Base-by-base conservation (phyloP, 805 yeast species). In the Yamadazyma olivae region DNA sequence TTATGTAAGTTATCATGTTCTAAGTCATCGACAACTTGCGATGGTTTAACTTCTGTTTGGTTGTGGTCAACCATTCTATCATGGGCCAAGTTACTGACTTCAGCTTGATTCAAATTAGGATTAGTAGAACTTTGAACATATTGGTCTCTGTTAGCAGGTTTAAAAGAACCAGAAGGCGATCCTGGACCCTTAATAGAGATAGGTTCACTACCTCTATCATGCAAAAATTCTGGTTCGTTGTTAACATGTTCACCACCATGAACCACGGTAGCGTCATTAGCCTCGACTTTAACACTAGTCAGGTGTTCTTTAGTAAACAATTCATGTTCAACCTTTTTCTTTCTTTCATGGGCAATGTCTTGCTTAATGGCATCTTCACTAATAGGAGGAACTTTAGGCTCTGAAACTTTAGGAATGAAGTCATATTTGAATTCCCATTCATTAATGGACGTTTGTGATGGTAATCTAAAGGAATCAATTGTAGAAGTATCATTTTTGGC, bases 401-500 rank as follows among this genome's bases (percentile, higher is more conserved):
- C 58, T 3, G 62, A 36, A 9, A 56, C 59, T 40, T 61, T 63
- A 12, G 74, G 74, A 32, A 67, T 56, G 45, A 63, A 68, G 48
- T 68, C 74, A 45, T 68, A 68, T 45, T 63, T 65, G 57, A 64
- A 68, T 58, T 74, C 67, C 77, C 79, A 64, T 52, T 74, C 66
- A 49, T 66, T 54, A 52, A 74, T 54, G 33, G 70, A 61, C 22
- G 71, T 55, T 49, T 64, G 66, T 30, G 71, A 54, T 12, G 81
- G 80, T 27, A 75, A 59, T 46, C 64, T 72, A 57, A 61, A 77
- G 29, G 70, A 72, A 51, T 79, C 85, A 43, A 79, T 78, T 26
- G 77, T 71, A 6, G 83, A 77, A 4, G 58, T 36, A 46, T 78
- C 83, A 33, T 79, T 79, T 50, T 79, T 79, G 23, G 79, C 77